phyloP scores from a whole-genome alignment of 345 rosid species.

The Camelina hispida region DNA sequence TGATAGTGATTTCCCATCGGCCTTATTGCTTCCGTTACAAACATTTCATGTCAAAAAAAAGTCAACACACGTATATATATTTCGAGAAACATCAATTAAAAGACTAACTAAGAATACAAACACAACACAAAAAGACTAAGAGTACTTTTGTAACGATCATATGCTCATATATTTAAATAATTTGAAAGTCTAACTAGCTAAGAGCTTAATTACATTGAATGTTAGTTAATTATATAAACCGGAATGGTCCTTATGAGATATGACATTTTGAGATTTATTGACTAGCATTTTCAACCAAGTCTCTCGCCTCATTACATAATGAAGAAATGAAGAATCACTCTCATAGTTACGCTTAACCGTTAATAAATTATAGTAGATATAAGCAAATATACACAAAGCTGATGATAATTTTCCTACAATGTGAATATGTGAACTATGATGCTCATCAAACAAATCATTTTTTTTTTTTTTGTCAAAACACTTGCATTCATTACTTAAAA shows the following conservation, averaged over 20 bases:
- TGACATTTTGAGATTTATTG: neutral
- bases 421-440: constrained; percentile 9
- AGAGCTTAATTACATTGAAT: neutral
- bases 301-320: neutral
- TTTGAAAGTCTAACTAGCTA: neutral
- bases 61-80: constrained; percentile 16
- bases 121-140: constrained; percentile 16
- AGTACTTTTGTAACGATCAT: constrained; percentile 1
- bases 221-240: neutral
- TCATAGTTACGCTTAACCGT: neutral
- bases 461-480: too few relatives aligned
- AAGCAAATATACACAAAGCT: neutral
- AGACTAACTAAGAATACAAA: too few relatives aligned
- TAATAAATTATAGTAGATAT: neutral
- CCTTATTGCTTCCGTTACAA: constrained; percentile 43
- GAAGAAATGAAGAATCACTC: neutral
- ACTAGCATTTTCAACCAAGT: neutral
- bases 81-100: neutral
- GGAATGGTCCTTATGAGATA: neutral
- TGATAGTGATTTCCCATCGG: constrained; percentile 39
- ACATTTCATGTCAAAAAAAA: constrained; percentile 37
- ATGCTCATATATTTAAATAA: neutral
- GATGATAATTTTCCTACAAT: neutral
- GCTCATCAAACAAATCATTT: neutral
- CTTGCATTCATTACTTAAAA: too few relatives aligned